Percentiles rank a stretch among this genome's conserved stretches.
phyloP scores from a whole-genome alignment of 768 basidiomycete species.

The Suillus hirtellus region DNA sequence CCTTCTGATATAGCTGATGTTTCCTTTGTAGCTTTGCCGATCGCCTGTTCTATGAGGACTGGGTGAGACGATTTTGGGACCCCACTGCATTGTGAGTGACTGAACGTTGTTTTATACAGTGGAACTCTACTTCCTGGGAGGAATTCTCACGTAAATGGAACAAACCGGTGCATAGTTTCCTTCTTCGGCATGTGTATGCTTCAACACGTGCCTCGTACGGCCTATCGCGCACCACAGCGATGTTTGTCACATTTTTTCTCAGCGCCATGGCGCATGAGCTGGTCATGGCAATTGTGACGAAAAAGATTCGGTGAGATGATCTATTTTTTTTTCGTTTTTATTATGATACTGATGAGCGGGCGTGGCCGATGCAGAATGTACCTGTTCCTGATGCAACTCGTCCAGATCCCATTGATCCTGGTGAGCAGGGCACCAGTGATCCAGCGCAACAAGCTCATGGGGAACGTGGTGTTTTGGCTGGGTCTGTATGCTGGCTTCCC shows the following conservation, averaged over 20 bases:
- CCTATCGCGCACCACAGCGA: slow-evolving; percentile 76
- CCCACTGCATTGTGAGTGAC: not conserved
- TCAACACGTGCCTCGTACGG: slow-evolving; percentile 78
- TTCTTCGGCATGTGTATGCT: slow-evolving; percentile 94
- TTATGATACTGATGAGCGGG: not conserved
- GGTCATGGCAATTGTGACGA: slow-evolving; percentile 94
- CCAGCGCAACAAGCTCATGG: slow-evolving; percentile 78
- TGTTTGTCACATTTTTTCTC: slow-evolving; percentile 90
- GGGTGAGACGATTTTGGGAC: slow-evolving; percentile 48
- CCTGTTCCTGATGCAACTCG: slow-evolving; percentile 80
- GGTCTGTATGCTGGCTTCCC: slow-evolving; percentile 94
- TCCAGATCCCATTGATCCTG: slow-evolving; percentile 90
- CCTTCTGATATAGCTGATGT: not conserved
- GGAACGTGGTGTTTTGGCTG: slow-evolving; percentile 90
- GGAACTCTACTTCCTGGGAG: slow-evolving; percentile 97
- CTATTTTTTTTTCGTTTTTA: not conserved
- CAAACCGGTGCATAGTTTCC: slow-evolving; percentile 91
- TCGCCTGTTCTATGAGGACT: slow-evolving; percentile 96
- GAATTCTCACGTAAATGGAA: slow-evolving; percentile 99
- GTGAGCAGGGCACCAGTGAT: slow-evolving; percentile 75
- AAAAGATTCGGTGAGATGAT: slow-evolving; percentile 74
- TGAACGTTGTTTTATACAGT: slow-evolving; percentile 43
- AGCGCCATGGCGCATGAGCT: slow-evolving; percentile 91
- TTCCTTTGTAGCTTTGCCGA: slow-evolving; percentile 78
- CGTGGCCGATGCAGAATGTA: slow-evolving; percentile 59